A percentile compares a stretch with the other conserved stretches of the same genome.
These are phyloP conservation scores for Alloteropsis semialata DNA, from an alignment of 176 grass and related monocot species.

Conservation along the genomic window DNA sequence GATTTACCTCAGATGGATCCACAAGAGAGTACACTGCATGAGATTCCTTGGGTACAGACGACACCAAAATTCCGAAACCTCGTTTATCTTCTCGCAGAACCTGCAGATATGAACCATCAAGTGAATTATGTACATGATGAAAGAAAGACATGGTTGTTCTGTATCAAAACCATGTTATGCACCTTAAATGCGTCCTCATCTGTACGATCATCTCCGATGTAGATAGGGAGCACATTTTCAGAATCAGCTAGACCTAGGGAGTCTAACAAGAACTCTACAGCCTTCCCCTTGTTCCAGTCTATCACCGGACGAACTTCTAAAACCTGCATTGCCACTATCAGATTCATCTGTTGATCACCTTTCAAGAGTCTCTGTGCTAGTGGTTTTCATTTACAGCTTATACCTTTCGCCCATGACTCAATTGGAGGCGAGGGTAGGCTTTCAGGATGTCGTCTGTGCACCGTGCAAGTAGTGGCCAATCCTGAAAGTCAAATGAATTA, in stretches of 20 bases:
- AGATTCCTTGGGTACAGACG: conserved; percentile 49
- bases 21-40: conserved; percentile 41
- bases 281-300: conserved; percentile 67
- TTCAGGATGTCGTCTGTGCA: conserved; percentile 37
- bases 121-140: background rate
- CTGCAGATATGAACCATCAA: conserved; percentile 15
- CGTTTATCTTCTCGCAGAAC: conserved; percentile 32
- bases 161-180: background rate
- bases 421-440: conserved; percentile 32
- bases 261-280: conserved; percentile 61
- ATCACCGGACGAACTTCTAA: conserved; percentile 59
- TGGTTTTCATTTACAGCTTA: background rate
- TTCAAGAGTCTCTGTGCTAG: background rate
- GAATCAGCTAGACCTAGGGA: conserved; percentile 42
- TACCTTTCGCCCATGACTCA: conserved; percentile 61
- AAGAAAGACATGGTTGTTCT: background rate
- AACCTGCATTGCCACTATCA: conserved; percentile 19
- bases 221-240: conserved; percentile 50
- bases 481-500: conserved; percentile 34
- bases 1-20: conserved; percentile 48
- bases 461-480: conserved; percentile 34
- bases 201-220: conserved; percentile 52
- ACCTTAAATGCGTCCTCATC: conserved; percentile 70
- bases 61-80: conserved; percentile 56
- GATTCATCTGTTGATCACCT: background rate